Conservation (phyloP, 148 eudicot species). For the Amaranthus cruentus region DNA sequence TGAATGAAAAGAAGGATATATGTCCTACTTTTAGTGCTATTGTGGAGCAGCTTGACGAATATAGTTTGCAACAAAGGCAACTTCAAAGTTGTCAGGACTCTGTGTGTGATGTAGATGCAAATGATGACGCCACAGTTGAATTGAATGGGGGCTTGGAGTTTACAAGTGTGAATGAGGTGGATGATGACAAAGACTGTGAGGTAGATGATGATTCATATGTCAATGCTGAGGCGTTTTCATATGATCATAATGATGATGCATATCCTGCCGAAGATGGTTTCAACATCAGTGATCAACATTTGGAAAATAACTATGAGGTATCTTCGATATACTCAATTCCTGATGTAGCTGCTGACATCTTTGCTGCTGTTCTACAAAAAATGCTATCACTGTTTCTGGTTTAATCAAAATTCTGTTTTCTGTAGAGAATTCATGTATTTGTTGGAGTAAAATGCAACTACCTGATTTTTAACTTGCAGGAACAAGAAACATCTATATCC, state of each 20-base stretch:
- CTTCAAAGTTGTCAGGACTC: conserved; percentile 19
- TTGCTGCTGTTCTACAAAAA: background rate
- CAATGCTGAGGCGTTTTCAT: conserved; percentile 47
- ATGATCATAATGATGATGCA: conserved; percentile 54
- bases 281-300: conserved; percentile 36
- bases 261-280: conserved; percentile 41
- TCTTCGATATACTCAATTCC: background rate
- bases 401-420: background rate
- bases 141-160: conserved; percentile 15
- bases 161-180: conserved; percentile 11
- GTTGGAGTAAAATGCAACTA: background rate
- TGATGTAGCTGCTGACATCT: background rate
- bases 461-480: conserved; percentile 38
- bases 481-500: conserved; percentile 33
- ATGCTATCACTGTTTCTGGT: background rate
- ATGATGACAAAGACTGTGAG: conserved; percentile 23
- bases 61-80: conserved; percentile 35
- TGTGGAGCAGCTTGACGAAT: conserved; percentile 58
- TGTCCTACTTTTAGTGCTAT: conserved; percentile 70
- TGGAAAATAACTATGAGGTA: conserved; percentile 50
- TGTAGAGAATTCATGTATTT: background rate
- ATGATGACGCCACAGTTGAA: conserved; percentile 15
- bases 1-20: conserved; percentile 50
- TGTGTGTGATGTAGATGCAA: conserved; percentile 11
- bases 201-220: conserved; percentile 37